phyloP scores from a whole-genome alignment of 1,284 basidiomycete species.

The Melampsora americana region DNA sequence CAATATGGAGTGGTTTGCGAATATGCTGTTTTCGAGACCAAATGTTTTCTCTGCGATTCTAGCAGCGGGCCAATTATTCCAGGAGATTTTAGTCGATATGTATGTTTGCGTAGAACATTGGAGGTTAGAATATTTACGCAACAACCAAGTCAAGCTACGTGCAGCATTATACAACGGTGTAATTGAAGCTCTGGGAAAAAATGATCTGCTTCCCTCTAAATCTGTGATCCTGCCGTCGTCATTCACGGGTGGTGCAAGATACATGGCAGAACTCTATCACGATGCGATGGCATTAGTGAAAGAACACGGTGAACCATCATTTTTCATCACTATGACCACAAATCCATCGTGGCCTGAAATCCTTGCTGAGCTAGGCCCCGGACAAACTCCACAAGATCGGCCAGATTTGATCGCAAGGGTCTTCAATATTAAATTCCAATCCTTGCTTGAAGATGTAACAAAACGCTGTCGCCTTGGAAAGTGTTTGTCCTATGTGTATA shows the following conservation, averaged over 20 bases:
- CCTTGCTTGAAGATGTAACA: background rate
- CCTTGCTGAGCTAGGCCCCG: background rate
- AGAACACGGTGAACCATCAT: slow-evolving; percentile 52
- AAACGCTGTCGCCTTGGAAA: background rate
- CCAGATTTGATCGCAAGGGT: background rate
- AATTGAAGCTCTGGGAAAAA: background rate
- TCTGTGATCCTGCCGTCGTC: slow-evolving; percentile 53
- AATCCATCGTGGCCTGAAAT: slow-evolving; percentile 57
- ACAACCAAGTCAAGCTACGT: slow-evolving; percentile 1
- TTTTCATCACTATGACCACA: slow-evolving; percentile 57
- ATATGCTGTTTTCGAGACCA: background rate
- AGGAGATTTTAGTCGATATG: slow-evolving; percentile 13
- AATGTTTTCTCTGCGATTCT: background rate
- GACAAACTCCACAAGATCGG: background rate
- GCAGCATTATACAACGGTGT: background rate
- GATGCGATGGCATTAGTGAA: slow-evolving; percentile 55
- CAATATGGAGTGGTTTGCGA: background rate
- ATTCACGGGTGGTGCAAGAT: slow-evolving; percentile 54
- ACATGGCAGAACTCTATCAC: slow-evolving; percentile 55
- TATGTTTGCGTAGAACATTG: background rate
- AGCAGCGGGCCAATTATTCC: background rate
- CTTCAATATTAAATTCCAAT: slow-evolving; percentile 3
- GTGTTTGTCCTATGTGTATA: slow-evolving; percentile 3
- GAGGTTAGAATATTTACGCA: background rate
- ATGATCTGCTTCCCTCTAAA: slow-evolving; percentile 42